Conservation (phyloP, 2,329 filamentous ascomycete genomes). For the Thielaviopsis populi region DNA sequence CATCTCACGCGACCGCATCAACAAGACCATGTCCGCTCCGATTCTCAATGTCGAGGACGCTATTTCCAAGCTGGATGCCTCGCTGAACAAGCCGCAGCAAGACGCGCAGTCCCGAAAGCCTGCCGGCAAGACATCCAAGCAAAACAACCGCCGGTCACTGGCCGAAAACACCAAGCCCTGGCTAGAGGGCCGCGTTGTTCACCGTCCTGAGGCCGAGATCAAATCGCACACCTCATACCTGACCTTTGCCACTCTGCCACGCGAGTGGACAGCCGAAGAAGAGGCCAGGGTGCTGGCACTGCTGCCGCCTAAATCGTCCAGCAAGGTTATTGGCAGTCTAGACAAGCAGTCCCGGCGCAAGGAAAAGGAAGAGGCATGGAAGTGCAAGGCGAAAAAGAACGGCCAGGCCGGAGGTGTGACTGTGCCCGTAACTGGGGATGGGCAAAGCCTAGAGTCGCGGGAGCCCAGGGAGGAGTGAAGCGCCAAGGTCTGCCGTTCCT, state of each 20-base stretch:
- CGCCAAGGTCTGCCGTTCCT: background rate
- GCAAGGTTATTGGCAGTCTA: conserved; percentile 36
- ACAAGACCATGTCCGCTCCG: conserved; percentile 54
- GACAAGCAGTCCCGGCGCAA: conserved; percentile 41
- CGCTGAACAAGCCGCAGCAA: conserved; percentile 19
- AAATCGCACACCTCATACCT: conserved; percentile 97
- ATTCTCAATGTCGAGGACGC: conserved; percentile 69
- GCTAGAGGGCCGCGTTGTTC: conserved; percentile 62
- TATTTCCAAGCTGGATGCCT: conserved; percentile 42
- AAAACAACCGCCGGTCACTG: background rate
- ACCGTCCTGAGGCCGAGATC: conserved; percentile 71
- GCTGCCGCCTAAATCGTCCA: conserved; percentile 46
- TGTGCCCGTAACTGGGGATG: background rate
- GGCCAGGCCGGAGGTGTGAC: background rate
- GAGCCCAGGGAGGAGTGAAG: background rate
- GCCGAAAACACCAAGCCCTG: conserved; percentile 36
- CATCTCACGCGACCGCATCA: conserved; percentile 65
- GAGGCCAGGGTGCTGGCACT: conserved; percentile 48
- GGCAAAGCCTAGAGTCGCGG: background rate
- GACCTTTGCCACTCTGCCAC: conserved; percentile 79
- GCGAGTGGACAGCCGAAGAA: conserved; percentile 69
- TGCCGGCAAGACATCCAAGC: conserved; percentile 3
- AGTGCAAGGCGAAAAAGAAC: conserved; percentile 31
- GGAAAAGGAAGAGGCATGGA: conserved; percentile 39
- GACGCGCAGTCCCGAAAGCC: background rate